These are phyloP conservation scores for Metarhizium album DNA, from an alignment of 2,329 filamentous ascomycete genomes.

Conservation along the genomic window DNA sequence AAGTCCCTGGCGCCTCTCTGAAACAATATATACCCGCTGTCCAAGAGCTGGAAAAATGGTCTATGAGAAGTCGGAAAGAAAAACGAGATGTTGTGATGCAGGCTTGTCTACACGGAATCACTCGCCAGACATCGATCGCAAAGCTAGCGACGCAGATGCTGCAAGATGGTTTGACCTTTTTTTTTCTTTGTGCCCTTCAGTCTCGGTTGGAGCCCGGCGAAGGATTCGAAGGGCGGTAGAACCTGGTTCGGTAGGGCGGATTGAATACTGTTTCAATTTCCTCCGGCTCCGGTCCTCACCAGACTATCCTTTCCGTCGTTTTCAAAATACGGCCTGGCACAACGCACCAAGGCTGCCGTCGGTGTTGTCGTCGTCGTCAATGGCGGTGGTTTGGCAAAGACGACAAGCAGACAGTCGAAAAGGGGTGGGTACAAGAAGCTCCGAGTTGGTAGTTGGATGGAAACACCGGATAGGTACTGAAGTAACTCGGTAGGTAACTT, in stretches of 20 bases:
- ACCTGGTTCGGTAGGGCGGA: not conserved
- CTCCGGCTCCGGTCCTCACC: not conserved
- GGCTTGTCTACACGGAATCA: not conserved
- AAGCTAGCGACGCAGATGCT: conserved; percentile 1
- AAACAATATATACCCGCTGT: not conserved
- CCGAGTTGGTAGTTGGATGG: too few species aligned
- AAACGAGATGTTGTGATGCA: not conserved
- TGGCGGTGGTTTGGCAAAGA: not conserved
- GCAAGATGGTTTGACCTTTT: conserved; percentile 4
- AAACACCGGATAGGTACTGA: too few species aligned
- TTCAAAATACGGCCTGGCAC: not conserved
- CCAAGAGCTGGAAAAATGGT: not conserved
- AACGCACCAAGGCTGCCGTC: not conserved
- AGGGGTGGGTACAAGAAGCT: not conserved
- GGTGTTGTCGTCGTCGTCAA: not conserved
- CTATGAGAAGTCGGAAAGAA: not conserved
- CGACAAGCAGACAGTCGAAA: not conserved
- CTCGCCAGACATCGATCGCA: not conserved
- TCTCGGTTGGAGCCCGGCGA: conserved; percentile 3
- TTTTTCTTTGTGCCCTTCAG: not conserved
- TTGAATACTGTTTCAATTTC: not conserved
- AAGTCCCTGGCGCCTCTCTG: not conserved
- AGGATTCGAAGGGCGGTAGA: not conserved
- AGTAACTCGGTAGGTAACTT: too few species aligned
- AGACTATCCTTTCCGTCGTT: not conserved